A percentile compares a stretch with the other conserved stretches of the same genome.
Conservation (phyloP, 768 basidiomycete species). For the Tephrocybe sp. region DNA sequence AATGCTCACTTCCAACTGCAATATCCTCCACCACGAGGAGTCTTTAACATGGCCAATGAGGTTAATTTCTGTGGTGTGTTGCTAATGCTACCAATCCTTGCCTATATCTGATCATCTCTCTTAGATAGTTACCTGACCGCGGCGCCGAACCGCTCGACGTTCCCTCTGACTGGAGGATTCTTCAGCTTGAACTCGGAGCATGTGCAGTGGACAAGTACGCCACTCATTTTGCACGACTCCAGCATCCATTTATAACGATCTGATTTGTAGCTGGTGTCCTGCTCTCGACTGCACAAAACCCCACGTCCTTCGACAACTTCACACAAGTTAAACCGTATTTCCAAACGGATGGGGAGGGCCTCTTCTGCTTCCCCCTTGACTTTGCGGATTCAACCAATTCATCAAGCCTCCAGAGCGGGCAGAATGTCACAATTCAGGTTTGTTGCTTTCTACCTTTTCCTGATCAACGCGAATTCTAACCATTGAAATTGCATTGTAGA, state of each 20-base stretch:
- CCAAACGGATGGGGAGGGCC: slow-evolving; percentile 54
- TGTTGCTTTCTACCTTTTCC: slow-evolving; percentile 1
- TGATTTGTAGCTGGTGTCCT: slow-evolving; percentile 47
- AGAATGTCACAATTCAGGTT: slow-evolving; percentile 72
- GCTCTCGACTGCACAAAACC: slow-evolving; percentile 56
- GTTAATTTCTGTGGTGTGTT: slow-evolving; percentile 66
- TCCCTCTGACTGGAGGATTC: slow-evolving; percentile 66
- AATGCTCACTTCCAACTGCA: slow-evolving; percentile 81
- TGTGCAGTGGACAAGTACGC: slow-evolving; percentile 56
- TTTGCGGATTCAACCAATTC: slow-evolving; percentile 45
- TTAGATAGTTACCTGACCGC: slow-evolving; percentile 64
- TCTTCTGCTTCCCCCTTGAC: slow-evolving; percentile 68
- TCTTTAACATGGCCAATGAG: slow-evolving; percentile 60
- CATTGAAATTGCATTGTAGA: slow-evolving; percentile 22
- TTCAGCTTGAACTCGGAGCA: slow-evolving; percentile 70
- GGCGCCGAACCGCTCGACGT: slow-evolving; percentile 56
- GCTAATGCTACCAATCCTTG: neutral
- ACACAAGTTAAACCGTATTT: slow-evolving; percentile 50
- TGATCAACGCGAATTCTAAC: no score
- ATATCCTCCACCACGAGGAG: slow-evolving; percentile 73
- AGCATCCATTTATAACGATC: neutral
- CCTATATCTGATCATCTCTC: slow-evolving; percentile 4
- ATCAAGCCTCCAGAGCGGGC: slow-evolving; percentile 55
- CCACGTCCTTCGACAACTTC: slow-evolving; percentile 57
- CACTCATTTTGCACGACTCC: no score